Conservation (phyloP, 495 filamentous ascomycete genomes). For the Aspergillus nanangensis region DNA sequence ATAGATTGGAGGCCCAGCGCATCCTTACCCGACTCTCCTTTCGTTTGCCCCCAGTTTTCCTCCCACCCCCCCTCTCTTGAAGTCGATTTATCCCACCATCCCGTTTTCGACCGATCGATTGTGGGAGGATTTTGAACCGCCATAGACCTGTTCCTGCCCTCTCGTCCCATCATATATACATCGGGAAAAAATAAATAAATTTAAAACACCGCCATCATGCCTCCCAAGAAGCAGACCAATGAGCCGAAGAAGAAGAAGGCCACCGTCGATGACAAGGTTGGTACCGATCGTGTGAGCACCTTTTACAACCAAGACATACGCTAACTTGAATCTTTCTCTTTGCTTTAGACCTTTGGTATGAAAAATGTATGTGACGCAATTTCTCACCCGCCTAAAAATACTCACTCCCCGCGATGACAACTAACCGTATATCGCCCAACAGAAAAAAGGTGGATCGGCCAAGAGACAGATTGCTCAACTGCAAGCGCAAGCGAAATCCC, state of each 20-base stretch:
- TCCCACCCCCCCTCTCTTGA: neutral
- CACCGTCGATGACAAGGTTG: constrained; percentile 79
- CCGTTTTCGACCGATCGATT: neutral
- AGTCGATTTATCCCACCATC: neutral
- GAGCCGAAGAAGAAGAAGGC: constrained; percentile 67
- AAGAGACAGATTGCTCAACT: constrained; percentile 86
- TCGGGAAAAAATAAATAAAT: constrained; percentile 9
- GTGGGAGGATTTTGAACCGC: too few relatives aligned
- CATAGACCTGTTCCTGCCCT: too few relatives aligned
- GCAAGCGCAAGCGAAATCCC: constrained; percentile 61
- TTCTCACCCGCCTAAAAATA: too few relatives aligned
- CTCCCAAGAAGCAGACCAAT: constrained; percentile 80
- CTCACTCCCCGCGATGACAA: too few relatives aligned
- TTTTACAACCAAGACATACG: neutral
- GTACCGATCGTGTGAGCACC: constrained; percentile 7
- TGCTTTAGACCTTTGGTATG: constrained; percentile 83
- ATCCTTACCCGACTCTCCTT: too few relatives aligned
- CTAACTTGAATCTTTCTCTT: constrained; percentile 20
- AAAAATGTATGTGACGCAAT: constrained; percentile 67
- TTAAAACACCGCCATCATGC: constrained; percentile 67
- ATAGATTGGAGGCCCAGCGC: neutral
- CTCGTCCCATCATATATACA: constrained; percentile 5
- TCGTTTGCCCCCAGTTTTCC: neutral
- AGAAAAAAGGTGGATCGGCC: constrained; percentile 89
- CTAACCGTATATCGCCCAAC: constrained; percentile 13